Conservation (phyloP, 805 yeast species). For the Wickerhamiella vanderwaltii region DNA sequence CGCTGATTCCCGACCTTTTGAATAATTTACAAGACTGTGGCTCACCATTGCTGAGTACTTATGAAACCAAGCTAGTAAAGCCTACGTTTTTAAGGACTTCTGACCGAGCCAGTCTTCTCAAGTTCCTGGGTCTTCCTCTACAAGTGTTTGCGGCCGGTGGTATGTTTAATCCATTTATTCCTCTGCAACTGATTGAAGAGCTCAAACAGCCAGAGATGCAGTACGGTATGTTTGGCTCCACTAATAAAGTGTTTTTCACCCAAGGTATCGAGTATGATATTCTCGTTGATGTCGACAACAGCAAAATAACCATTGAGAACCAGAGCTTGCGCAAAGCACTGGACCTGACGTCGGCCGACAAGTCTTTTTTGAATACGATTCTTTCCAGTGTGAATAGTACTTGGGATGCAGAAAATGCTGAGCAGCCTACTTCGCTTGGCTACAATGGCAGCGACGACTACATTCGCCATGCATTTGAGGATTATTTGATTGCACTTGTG, state of each 20-base stretch:
- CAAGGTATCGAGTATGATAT: slow-evolving; percentile 57
- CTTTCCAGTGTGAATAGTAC: slow-evolving; percentile 37
- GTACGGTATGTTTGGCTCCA: slow-evolving; percentile 71
- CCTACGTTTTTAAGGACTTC: slow-evolving; percentile 63
- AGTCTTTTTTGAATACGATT: slow-evolving; percentile 58
- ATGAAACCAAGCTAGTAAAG: slow-evolving; percentile 39
- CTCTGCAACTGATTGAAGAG: slow-evolving; percentile 79
- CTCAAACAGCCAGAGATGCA: slow-evolving; percentile 43
- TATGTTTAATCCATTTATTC: slow-evolving; percentile 85
- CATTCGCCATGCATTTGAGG: slow-evolving; percentile 79
- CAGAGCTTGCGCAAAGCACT: slow-evolving; percentile 33
- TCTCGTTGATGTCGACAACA: slow-evolving; percentile 52
- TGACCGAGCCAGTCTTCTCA: slow-evolving; percentile 62
- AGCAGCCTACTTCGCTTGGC: slow-evolving; percentile 35
- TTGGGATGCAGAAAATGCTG: slow-evolving; percentile 32
- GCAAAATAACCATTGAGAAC: slow-evolving; percentile 31
- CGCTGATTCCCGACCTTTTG: slow-evolving; percentile 71
- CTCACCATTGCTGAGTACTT: slow-evolving; percentile 53
- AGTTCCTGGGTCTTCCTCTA: slow-evolving; percentile 78
- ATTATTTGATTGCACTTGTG: slow-evolving; percentile 65
- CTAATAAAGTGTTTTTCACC: slow-evolving; percentile 67
- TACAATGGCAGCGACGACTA: slow-evolving; percentile 76
- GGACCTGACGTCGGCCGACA: slow-evolving; percentile 48
- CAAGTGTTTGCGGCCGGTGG: slow-evolving; percentile 78
- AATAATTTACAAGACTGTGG: slow-evolving; percentile 66